Conservation (phyloP, 768 basidiomycete species). For the Rhodocollybia butyracea region DNA sequence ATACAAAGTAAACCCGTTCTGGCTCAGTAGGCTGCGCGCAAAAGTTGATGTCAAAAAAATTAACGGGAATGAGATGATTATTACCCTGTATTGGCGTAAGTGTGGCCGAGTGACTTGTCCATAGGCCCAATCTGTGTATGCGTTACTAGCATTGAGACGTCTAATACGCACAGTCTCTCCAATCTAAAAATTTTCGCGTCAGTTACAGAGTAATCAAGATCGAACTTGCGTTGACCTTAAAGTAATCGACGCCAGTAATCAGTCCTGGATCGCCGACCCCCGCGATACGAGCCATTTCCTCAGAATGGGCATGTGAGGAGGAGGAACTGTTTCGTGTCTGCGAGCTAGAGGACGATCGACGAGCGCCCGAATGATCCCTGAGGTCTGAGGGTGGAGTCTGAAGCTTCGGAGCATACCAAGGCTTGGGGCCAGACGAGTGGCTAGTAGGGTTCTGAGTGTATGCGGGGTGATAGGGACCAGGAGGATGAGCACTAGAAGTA, state of each 20-base stretch:
- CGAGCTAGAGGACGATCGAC: not conserved
- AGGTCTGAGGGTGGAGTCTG: not conserved
- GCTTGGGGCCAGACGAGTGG: not conserved
- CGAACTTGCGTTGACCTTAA: not conserved
- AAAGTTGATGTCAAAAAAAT: not conserved
- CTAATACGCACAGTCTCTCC: not conserved
- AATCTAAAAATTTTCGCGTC: not conserved
- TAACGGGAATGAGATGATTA: not conserved
- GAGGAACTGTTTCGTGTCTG: not conserved
- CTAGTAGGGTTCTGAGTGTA: not conserved
- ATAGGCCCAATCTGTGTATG: slow-evolving; percentile 5
- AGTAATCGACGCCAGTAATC: not conserved
- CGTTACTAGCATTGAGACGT: not conserved
- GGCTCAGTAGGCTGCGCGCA: not conserved
- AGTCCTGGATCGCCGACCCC: not conserved
- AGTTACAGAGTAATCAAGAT: not conserved
- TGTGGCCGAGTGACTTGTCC: not conserved
- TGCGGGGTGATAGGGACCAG: not conserved
- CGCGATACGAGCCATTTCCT: not conserved
- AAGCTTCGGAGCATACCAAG: not conserved
- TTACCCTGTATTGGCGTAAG: not conserved
- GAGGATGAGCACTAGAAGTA: not conserved
- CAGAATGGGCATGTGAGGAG: not conserved
- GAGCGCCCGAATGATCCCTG: not conserved
- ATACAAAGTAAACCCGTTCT: slow-evolving; percentile 1